Evolutionary conservation across 78 protist genomes (phyloP).

Genomic region (Speleostelium caveatum): DNA sequence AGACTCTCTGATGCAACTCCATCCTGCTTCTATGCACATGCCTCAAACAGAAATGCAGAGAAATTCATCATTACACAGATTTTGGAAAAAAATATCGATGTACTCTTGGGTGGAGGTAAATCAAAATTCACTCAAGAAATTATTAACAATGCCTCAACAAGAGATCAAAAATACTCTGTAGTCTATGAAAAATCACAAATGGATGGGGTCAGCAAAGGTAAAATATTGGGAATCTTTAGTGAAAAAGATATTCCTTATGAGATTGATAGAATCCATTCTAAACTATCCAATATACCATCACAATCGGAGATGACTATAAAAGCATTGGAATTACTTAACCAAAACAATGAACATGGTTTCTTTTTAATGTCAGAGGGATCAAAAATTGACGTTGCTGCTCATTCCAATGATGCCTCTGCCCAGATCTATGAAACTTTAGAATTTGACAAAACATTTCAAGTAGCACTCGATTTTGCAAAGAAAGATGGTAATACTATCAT

Average conservation of each 20-base stretch:
- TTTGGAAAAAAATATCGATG: slow-evolving; percentile 7
- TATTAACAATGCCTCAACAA: neutral
- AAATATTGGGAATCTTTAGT: slow-evolving; percentile 52
- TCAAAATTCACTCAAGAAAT: neutral
- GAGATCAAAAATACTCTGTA: neutral
- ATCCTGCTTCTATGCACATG: slow-evolving; percentile 63
- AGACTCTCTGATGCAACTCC: slow-evolving; percentile 89
- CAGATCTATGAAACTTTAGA: slow-evolving; percentile 52
- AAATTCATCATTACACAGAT: slow-evolving; percentile 71
- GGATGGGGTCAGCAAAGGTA: slow-evolving; percentile 10
- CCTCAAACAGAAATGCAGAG: slow-evolving; percentile 3
- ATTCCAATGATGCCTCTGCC: slow-evolving; percentile 80
- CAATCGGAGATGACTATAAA: slow-evolving; percentile 60
- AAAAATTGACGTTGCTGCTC: slow-evolving; percentile 86
- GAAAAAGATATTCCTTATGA: slow-evolving; percentile 56
- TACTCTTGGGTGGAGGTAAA: slow-evolving; percentile 53
- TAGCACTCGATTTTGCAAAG: slow-evolving; percentile 58
- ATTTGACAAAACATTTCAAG: slow-evolving; percentile 57
- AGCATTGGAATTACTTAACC: slow-evolving; percentile 38
- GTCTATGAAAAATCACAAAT: neutral
- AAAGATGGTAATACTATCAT: slow-evolving; percentile 78
- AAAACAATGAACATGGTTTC: slow-evolving; percentile 56
- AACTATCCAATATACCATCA: slow-evolving; percentile 32
- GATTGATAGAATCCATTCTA: slow-evolving; percentile 26
- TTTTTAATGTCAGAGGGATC: slow-evolving; percentile 69